Evolutionary conservation across 305 asterid genomes (phyloP), one percentile per base, ranked within the genome.

Genomic region (Fraxinus ornus): DNA sequence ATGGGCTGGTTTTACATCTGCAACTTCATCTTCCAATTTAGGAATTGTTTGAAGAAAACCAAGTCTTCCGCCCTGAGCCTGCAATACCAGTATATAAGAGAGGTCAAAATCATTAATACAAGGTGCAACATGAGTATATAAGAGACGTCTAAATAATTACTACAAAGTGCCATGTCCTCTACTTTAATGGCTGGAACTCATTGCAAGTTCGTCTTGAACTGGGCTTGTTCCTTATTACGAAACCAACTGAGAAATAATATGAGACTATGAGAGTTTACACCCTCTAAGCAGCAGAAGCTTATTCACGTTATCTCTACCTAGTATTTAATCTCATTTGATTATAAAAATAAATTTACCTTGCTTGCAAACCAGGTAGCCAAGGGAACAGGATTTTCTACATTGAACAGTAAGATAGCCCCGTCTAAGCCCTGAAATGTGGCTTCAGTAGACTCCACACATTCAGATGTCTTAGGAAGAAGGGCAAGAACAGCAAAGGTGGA

Each of bases 401-500:
- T 82, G 87, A 94, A 96, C 85, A 96, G 78, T 82, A 93, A 83
- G 81, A 96, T 90, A 68, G 88, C 85, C 28, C 95, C 98, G 32
- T 91, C 96, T 32, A 80, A 81, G 60, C 80, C 83, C 70, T 80
- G 83, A 75, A 77, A 35, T 76, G 84, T 71, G 85, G 83, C 32
- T 81, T 85, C 89, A 80, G 82, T 70, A 7, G 89, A 78, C 79
- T 78, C 89, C 66, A 3, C 19, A 33, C 21, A 13, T 57, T 79
- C 79, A 66, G 87, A 73, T 68, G 85, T 32, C 77, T 85, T 78
- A 57, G 88, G 82, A 78, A 80, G 94, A 86, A 81, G 86, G 75
- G 91, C 90, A 83, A 96, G 97, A 85, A 94, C 94, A 77, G 98
- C 97, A 83, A 96, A 91, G 73, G 88, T 86, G 79, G 94, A 89